Evolutionary conservation across 805 yeast genomes (phyloP), one percentile per base, ranked within the genome.

Genomic region (Saturnispora silvae): DNA sequence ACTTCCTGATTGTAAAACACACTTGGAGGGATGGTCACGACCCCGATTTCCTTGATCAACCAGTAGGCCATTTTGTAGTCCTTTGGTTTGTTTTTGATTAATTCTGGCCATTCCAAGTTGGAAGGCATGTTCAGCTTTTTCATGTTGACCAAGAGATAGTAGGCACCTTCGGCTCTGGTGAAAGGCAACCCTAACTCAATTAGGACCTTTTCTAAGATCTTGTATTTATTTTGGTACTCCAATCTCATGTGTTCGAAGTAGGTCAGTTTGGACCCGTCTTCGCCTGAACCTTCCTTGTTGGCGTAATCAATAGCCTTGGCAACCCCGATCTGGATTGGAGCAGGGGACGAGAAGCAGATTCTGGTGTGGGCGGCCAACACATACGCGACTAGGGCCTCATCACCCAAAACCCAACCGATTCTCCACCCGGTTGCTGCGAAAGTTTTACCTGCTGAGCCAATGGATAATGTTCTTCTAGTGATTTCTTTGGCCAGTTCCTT

Each of bases 391-490:
- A 87, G 65, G 22, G 81, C 82, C n/a, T 81, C 68, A 37, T 82
- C 79, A 5, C 96, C 97, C 44, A 87, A 77, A 27, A 89, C 70
- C 94, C 95, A 92, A 38, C 98, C 98, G 37, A 92, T 73, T 66
- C 98, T 78, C 96, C 97, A 92, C 37, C 98, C 98, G 10, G 98
- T 92, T 31, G 95, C 95, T n/a, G 96, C 95, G 64, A 92, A 92
- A 0, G 95, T 77, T 60, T 92, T 92, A 45, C 98, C 98, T 5
- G 96, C 98, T 20, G 96, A 84, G 1, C 97, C 97, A 17, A 92
- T 94, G 3, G 96, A 79, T 39, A 92, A 62, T 0, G 96, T 84
- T 51, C 86, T 65, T 40, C 74, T 73, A 20, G 72, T 78, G 42
- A 86, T 70, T 16, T 23, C 16, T 4, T 27, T n/a, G 7, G 35